Evolutionary conservation across 1,139 yeast species (phyloP).

Genomic region (Sugiyamaella japonica): DNA sequence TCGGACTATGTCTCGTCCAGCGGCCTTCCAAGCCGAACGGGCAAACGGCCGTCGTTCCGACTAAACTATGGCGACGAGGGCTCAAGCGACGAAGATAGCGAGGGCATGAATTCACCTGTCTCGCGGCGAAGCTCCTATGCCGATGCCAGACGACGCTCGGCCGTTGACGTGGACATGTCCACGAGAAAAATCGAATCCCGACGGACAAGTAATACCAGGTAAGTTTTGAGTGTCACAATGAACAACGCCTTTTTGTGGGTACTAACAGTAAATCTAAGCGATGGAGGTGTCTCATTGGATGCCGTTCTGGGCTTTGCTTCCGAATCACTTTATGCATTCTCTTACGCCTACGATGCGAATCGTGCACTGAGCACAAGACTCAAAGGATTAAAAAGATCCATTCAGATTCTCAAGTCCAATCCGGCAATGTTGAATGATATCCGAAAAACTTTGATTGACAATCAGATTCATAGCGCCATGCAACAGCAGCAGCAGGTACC

Average conservation of each 20-base stretch:
- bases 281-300: conserved; percentile 11
- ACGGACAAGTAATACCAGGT: conserved; percentile 9
- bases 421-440: conserved; percentile 27
- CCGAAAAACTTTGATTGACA: conserved; percentile 19
- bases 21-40: neutral
- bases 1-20: conserved; percentile 11
- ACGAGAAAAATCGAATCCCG: conserved; percentile 3
- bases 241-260: too few species aligned
- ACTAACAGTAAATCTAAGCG: conserved; percentile 5
- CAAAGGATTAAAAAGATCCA: conserved; percentile 70
- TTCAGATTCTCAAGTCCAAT: conserved; percentile 66
- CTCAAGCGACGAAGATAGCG: conserved; percentile 14
- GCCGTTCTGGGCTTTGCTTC: conserved; percentile 53
- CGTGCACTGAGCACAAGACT: conserved; percentile 75
- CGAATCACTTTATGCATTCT: conserved; percentile 81
- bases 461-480: neutral
- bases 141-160: conserved; percentile 8
- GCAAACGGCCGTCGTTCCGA: conserved; percentile 15
- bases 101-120: conserved; percentile 7
- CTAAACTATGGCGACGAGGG: conserved; percentile 13
- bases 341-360: conserved; percentile 80
- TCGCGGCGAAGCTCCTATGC: conserved; percentile 11
- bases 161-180: conserved; percentile 2
- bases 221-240: too few species aligned
- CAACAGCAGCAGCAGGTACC: neutral